Evolutionary conservation across 129 eudicot genomes (phyloP).

Genomic region (Heracleum sosnowskyi): DNA sequence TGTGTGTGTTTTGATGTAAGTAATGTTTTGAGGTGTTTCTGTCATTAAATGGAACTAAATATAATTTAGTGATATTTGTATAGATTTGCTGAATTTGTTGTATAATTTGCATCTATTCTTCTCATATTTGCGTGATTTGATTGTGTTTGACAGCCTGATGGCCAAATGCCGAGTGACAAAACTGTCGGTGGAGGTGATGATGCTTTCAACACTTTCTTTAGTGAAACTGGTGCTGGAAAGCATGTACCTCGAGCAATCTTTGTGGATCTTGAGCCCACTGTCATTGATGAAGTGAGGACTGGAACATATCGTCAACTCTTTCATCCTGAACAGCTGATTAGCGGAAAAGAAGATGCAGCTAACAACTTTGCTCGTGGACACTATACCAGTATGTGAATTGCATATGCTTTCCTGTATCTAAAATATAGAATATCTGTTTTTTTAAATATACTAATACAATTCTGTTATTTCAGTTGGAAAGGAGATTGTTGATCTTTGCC

Average conservation of each 20-base stretch:
- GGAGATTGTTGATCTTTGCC: conserved; percentile 40
- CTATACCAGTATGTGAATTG: conserved; percentile 25
- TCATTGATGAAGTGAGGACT: conserved; percentile 45
- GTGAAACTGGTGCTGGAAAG: conserved; percentile 44
- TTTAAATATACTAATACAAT: background rate
- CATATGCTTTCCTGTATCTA: background rate
- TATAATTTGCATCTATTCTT: background rate
- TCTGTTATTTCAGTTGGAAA: conserved; percentile 26
- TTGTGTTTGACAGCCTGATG: conserved; percentile 30
- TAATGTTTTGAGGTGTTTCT: background rate
- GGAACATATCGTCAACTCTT: conserved; percentile 39
- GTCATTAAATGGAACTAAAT: background rate
- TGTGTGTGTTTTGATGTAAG: background rate
- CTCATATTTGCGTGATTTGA: background rate
- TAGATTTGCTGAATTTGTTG: background rate
- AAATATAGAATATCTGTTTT: background rate
- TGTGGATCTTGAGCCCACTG: conserved; percentile 46
- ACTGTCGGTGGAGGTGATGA: conserved; percentile 46
- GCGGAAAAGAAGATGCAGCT: conserved; percentile 45
- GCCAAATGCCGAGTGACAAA: conserved; percentile 43
- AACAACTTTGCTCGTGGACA: conserved; percentile 50
- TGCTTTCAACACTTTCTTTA: conserved; percentile 45
- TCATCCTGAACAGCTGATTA: conserved; percentile 42
- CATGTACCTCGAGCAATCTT: conserved; percentile 43
- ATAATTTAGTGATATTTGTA: background rate